A percentile compares a stretch with the other conserved stretches of the same genome.
phyloP scores from a whole-genome alignment of 2,329 filamentous ascomycete species.

The Geosmithia flava region DNA sequence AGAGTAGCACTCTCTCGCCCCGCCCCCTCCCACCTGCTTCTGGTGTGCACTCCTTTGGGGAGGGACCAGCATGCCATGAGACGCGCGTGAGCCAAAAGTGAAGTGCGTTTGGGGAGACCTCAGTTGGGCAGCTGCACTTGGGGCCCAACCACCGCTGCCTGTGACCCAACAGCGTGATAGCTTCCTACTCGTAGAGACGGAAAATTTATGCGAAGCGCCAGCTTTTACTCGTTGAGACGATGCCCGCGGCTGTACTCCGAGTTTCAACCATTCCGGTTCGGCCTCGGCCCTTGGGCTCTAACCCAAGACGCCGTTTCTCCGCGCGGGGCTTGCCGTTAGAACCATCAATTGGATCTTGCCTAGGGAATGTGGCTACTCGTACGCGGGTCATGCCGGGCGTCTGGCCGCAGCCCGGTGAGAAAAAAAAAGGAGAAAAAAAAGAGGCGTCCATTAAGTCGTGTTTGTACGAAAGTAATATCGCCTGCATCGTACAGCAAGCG shows the following conservation, averaged over 20 bases:
- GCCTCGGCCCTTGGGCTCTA: neutral
- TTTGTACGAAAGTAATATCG: neutral
- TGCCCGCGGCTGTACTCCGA: neutral
- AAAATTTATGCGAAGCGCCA: neutral
- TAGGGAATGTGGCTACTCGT: neutral
- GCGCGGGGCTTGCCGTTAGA: neutral
- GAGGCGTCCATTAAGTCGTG: neutral
- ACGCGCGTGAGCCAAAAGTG: neutral
- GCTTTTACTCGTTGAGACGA: neutral
- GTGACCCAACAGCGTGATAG: neutral
- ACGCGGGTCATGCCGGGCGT: neutral
- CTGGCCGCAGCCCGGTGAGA: neutral
- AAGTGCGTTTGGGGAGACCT: neutral
- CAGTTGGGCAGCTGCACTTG: neutral
- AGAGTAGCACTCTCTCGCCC: neutral
- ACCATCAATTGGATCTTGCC: neutral
- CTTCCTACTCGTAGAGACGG: neutral
- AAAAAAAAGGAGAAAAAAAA: neutral
- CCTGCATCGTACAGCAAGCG: neutral
- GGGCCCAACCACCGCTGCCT: neutral
- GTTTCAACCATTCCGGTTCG: neutral
- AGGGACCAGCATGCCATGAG: neutral
- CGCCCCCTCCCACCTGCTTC: neutral
- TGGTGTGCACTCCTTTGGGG: neutral
- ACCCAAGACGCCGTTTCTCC: neutral